Evolutionary conservation across 2,329 filamentous ascomycete species (phyloP), one percentile per base, ranked within the genome.

Genomic region (Sarocladiaceae sp.): DNA sequence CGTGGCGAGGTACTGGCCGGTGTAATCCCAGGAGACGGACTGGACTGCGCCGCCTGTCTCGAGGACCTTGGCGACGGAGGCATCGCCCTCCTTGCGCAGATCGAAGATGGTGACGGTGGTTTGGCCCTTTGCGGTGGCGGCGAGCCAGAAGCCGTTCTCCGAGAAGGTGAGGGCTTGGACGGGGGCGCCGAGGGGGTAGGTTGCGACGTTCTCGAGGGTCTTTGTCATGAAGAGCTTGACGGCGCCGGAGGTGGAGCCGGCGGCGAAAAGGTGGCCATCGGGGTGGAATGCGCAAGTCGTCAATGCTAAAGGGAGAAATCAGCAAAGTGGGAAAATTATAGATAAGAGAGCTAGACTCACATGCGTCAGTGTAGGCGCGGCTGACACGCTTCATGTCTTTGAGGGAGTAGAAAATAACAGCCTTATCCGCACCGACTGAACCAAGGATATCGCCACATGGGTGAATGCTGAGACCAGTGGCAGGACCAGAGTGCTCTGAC

Each of bases 91-190:
- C 67, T 95, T 96, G 55, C 93, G 83, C 48, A 98, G 74, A 63
- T 97, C 91, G 73, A 94, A 97, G 45, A 97, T 80, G 9, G 86
- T 86, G 29, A 95, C 83, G 19, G 74, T 83, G 18, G 81, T 85
- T 51, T 89, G 86, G 23, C 81, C 82, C 62, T 88, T 82, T 47
- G 84, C 81, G 6, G 83, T 83, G 4, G 88, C 85, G 2, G 91
- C 91, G 51, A 98, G 82, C 88, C 90, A 97, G 56, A 87, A 95
- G 19, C 93, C 93, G 55, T 98, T 98, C 64, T 98, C 93, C 0
- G 90, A 96, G 66, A 98, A 98, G 47, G 78, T 74, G 32, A 98
- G 68, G 10, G 81, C 78, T 55, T 86, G 80, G 3, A 96, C 76
- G 0, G 89, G 81, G 1, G 81, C 80, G 6, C 76, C 78, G 1